Evolutionary conservation across 108 stramenopile species (phyloP).

Genomic region (Asterionellopsis glacialis): DNA sequence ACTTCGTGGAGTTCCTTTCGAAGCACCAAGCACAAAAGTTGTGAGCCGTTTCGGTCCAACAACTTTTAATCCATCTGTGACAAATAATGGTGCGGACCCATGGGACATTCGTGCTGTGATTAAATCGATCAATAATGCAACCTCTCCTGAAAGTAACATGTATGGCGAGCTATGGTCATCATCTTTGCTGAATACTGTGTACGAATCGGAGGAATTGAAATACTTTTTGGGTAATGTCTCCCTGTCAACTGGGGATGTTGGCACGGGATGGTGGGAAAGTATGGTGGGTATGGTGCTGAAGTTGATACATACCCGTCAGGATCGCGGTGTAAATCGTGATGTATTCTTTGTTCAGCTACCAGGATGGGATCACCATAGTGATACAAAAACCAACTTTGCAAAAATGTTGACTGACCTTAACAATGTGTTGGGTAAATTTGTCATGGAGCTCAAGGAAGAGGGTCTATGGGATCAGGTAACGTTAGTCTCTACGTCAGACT

Average conservation of each 20-base stretch:
- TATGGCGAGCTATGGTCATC: constrained; percentile 52
- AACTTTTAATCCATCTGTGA: constrained; percentile 18
- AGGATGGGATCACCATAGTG: constrained; percentile 64
- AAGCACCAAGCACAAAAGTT: constrained; percentile 3
- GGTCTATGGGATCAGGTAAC: constrained; percentile 53
- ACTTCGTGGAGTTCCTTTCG: background rate
- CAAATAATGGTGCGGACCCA: too few species aligned
- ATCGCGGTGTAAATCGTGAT: constrained; percentile 45
- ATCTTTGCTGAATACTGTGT: constrained; percentile 22
- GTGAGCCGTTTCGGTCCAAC: constrained; percentile 22
- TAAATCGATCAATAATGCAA: constrained; percentile 32
- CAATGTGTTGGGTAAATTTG: constrained; percentile 35
- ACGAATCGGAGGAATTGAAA: constrained; percentile 25
- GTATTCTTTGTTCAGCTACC: constrained; percentile 49
- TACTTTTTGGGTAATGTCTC: constrained; percentile 3
- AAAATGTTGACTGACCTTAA: constrained; percentile 39
- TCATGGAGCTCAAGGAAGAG: constrained; percentile 43
- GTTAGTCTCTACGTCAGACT: constrained; percentile 55
- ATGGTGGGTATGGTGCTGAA: constrained; percentile 34
- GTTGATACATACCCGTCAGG: constrained; percentile 40
- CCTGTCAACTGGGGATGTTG: background rate
- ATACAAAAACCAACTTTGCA: constrained; percentile 9
- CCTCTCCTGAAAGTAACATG: constrained; percentile 23
- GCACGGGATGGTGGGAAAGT: background rate
- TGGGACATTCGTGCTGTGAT: too few species aligned